Evolutionary conservation across 352 stramenopile genomes (phyloP).

Genomic region (Chrysophaeum taylorii): DNA sequence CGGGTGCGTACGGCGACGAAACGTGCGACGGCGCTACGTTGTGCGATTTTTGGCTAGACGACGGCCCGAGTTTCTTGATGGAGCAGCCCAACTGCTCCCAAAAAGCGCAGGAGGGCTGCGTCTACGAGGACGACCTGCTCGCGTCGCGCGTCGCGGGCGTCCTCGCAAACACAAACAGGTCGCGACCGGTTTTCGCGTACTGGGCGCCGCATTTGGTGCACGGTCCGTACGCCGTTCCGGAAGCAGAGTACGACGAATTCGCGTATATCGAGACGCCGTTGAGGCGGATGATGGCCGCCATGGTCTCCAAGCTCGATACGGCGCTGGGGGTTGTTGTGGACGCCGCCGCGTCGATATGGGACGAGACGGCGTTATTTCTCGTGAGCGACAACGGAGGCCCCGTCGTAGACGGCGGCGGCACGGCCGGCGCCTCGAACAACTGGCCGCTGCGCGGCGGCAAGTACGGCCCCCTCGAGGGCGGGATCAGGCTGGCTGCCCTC

Average conservation of each 20-base stretch:
- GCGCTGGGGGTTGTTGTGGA: slow-evolving; percentile 22
- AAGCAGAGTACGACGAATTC: no score
- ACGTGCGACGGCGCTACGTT: not conserved
- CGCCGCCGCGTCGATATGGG: slow-evolving; percentile 18
- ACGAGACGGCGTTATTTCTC: slow-evolving; percentile 36
- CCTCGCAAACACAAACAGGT: slow-evolving; percentile 10
- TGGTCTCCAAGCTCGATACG: slow-evolving; percentile 30
- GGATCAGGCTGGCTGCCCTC: slow-evolving; percentile 30
- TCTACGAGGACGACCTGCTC: slow-evolving; percentile 33
- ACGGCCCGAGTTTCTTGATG: no score
- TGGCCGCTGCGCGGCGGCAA: slow-evolving; percentile 36
- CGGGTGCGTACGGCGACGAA: not conserved
- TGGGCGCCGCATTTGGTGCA: slow-evolving; percentile 27
- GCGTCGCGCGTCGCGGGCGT: slow-evolving; percentile 20
- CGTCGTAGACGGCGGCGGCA: slow-evolving; percentile 8
- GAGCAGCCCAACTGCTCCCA: not conserved
- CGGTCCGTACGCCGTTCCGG: slow-evolving; percentile 33
- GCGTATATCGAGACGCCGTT: no score
- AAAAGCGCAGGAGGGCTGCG: not conserved
- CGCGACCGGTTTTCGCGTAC: slow-evolving; percentile 33
- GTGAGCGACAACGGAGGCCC: slow-evolving; percentile 34
- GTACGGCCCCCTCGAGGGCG: slow-evolving; percentile 35
- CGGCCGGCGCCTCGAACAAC: slow-evolving; percentile 26
- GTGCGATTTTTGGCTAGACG: not conserved
- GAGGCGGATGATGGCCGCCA: no score